Base-by-base conservation (phyloP, 2,329 filamentous ascomycete species). In the Penicillium olsonii region DNA sequence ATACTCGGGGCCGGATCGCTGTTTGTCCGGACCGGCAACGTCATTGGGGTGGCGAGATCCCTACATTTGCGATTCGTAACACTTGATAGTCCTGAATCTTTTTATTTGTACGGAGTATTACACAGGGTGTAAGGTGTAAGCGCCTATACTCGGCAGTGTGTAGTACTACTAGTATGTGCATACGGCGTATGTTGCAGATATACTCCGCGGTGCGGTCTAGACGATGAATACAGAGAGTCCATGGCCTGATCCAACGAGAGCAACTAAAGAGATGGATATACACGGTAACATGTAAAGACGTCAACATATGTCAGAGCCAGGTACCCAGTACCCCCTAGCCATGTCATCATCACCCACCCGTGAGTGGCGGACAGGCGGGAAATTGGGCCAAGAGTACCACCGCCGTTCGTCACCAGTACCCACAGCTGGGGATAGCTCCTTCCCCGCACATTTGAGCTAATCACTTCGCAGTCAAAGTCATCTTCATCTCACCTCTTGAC, bases 391-490 rank as follows among this genome's bases (percentile, higher is more conserved):
- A 39, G 11, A 26, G 17, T 45, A 50, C 47, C 27, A 40, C 2
- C 42, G 33, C 22, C 18, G 29, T 37, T 29, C 37, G 47, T 45
- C 44, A 34, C 40, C 14, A 48, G 40, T 39, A 52, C 48, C 42
- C 26, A 15, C 26, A 29, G n/a, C 29, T 42, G 29, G 48, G 34
- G 24, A 27, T 26, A 51, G 51, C 35, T 46, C 38, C 42, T 53
- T 54, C 50, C 52, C 52, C 52, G 52, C 52, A 53, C 50, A 45
- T 40, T 29, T n/a, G 9, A 54, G 45, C 50, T 49, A 48, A 52
- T 43, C 39, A 47, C 27, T 37, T 20, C 15, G 12, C 35, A 19
- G 18, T 12, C 26, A 19, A 42, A 44, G 35, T 42, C 18, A 49
- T 39, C 12, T 26, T 19, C 24, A 15, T 20, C 31, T 19, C 40